These are phyloP conservation scores for Fusarium coffeatum DNA, from an alignment of 2,329 filamentous ascomycete species.

Conservation along the genomic window DNA sequence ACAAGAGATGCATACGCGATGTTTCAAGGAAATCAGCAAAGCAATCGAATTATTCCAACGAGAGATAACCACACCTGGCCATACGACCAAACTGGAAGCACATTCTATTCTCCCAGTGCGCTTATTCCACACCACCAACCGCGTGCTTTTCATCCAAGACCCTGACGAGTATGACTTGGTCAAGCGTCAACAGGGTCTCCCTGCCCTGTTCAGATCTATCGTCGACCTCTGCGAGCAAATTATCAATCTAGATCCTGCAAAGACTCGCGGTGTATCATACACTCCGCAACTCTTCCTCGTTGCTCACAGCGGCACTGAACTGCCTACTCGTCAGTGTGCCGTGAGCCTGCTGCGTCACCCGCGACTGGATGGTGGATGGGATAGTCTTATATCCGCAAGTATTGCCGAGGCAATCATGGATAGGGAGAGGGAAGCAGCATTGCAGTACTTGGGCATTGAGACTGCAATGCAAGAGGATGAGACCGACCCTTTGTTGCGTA, in stretches of 20 bases:
- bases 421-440: constrained; percentile 3
- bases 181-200: background rate
- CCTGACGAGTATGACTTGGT: constrained; percentile 6
- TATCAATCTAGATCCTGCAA: background rate
- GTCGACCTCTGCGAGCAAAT: constrained; percentile 4
- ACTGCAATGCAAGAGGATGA: too few species aligned
- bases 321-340: background rate
- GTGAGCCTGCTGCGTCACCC: background rate
- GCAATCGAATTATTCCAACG: background rate
- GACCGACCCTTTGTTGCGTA: constrained; percentile 11
- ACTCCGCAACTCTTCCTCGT: constrained; percentile 2
- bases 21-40: constrained; percentile 11
- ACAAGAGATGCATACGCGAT: background rate
- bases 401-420: constrained; percentile 15
- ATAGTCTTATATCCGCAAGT: constrained; percentile 14
- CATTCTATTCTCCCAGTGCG: constrained; percentile 5
- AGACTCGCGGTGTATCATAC: background rate
- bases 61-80: background rate
- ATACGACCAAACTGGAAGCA: background rate
- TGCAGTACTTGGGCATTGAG: background rate
- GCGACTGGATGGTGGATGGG: constrained; percentile 7
- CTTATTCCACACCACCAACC: background rate
- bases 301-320: background rate
- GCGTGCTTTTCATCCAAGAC: constrained; percentile 13
- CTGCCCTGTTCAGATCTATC: background rate